phyloP scores from a whole-genome alignment of 176 grass and related monocot species.

The Juncus inflexus region DNA sequence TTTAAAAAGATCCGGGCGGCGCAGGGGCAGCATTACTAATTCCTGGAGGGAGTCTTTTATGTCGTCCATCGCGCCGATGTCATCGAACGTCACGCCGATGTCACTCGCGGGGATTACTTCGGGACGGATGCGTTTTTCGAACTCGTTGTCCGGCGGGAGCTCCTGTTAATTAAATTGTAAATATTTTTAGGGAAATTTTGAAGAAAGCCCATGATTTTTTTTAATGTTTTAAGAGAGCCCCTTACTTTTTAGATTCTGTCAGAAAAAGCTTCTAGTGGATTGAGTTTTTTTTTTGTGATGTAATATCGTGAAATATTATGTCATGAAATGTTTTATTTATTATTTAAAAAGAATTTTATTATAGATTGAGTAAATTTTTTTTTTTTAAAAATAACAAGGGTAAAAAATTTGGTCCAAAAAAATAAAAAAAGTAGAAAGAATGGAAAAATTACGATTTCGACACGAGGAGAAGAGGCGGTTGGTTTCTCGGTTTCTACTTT shows the following conservation, averaged over 20 bases:
- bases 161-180: conserved; percentile 43
- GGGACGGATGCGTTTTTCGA: conserved; percentile 89
- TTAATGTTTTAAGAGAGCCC: too few species aligned
- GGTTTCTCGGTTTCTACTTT: conserved; percentile 39
- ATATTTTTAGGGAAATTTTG: not conserved
- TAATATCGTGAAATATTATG: too few species aligned
- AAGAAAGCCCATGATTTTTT: too few species aligned
- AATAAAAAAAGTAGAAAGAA: not conserved
- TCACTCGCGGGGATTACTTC: conserved; percentile 88
- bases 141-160: conserved; percentile 85
- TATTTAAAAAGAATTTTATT: too few species aligned
- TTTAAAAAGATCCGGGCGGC: conserved; percentile 84
- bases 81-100: conserved; percentile 92
- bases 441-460: conserved; percentile 20
- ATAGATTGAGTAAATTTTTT: too few species aligned
- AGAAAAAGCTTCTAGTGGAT: not conserved
- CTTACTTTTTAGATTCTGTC: too few species aligned
- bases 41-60: conserved; percentile 98
- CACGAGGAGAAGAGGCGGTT: conserved; percentile 10
- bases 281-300: too few species aligned
- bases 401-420: not conserved
- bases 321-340: too few species aligned
- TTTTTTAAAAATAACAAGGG: too few species aligned
- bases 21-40: conserved; percentile 94
- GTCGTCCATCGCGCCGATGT: conserved; percentile 84